phyloP scores from a whole-genome alignment of 805 yeast genomes.

The Kazachstania psychrophila region DNA sequence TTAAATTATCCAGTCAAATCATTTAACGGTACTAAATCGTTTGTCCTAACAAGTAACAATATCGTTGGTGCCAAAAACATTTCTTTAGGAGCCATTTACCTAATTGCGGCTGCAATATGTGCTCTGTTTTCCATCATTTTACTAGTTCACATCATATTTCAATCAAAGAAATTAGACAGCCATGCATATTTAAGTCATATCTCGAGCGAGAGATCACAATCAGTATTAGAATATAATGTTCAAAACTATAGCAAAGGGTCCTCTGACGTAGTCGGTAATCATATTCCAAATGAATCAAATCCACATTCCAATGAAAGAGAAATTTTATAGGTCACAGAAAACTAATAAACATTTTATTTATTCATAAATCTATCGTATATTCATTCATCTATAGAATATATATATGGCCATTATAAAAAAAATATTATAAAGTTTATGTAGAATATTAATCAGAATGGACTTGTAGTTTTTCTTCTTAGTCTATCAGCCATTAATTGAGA shows the following conservation, averaged over 20 bases:
- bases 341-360: too few species aligned
- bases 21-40: constrained; percentile 79
- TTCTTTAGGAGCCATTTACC: constrained; percentile 74
- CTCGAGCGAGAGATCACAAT: neutral
- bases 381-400: too few species aligned
- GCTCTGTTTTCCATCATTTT: constrained; percentile 65
- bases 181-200: constrained; percentile 47
- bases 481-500: constrained; percentile 27
- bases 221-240: neutral
- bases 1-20: constrained; percentile 72
- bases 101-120: constrained; percentile 75
- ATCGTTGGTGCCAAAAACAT: constrained; percentile 82
- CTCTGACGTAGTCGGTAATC: neutral
- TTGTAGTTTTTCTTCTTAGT: constrained; percentile 19
- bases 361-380: too few species aligned
- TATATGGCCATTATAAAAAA: too few species aligned
- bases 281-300: too few species aligned
- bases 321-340: too few species aligned
- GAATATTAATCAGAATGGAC: too few species aligned
- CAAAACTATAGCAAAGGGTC: too few species aligned
- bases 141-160: constrained; percentile 67
- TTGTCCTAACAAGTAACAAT: constrained; percentile 72
- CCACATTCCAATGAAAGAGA: too few species aligned
- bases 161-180: constrained; percentile 72
- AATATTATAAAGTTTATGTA: too few species aligned